phyloP scores from a whole-genome alignment of 257 asterid genomes.

The Scutellaria barbata region DNA sequence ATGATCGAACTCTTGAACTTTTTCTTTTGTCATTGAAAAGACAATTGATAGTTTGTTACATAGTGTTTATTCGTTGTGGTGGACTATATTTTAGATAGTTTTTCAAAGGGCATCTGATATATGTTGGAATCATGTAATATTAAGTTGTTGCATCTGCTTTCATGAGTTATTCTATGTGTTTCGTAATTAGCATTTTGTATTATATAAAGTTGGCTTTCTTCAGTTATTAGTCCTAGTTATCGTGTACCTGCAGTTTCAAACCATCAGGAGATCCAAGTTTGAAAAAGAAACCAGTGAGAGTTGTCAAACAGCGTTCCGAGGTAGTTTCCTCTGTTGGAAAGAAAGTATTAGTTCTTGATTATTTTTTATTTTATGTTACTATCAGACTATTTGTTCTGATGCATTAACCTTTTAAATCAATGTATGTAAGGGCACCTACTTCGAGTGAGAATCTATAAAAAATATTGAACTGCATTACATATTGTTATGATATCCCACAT shows the following conservation, averaged over 20 bases:
- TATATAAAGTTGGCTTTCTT: constrained; percentile 14
- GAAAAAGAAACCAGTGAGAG: constrained; percentile 66
- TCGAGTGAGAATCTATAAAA: not conserved
- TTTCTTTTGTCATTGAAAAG: not conserved
- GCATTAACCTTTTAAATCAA: constrained; percentile 1
- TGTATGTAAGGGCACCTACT: constrained; percentile 11
- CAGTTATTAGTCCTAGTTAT: constrained; percentile 19
- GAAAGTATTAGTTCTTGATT: not conserved
- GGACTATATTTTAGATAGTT: not conserved
- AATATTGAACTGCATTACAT: constrained; percentile 9
- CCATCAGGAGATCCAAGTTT: constrained; percentile 53
- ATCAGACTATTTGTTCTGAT: not conserved
- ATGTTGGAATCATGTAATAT: constrained; percentile 19
- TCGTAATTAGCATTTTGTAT: constrained; percentile 7
- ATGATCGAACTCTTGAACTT: constrained; percentile 1
- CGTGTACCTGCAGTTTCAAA: constrained; percentile 66
- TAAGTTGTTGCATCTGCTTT: constrained; percentile 18
- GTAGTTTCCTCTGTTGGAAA: constrained; percentile 44
- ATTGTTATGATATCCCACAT: too few species aligned
- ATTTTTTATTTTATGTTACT: not conserved
- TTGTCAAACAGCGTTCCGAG: constrained; percentile 57
- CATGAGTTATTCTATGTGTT: constrained; percentile 7
- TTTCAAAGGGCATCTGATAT: constrained; percentile 14
- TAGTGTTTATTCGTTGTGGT: not conserved
- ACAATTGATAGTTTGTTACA: not conserved